phyloP scores from a whole-genome alignment of 805 yeast genomes.

The Wickerhamomyces chambardii region DNA sequence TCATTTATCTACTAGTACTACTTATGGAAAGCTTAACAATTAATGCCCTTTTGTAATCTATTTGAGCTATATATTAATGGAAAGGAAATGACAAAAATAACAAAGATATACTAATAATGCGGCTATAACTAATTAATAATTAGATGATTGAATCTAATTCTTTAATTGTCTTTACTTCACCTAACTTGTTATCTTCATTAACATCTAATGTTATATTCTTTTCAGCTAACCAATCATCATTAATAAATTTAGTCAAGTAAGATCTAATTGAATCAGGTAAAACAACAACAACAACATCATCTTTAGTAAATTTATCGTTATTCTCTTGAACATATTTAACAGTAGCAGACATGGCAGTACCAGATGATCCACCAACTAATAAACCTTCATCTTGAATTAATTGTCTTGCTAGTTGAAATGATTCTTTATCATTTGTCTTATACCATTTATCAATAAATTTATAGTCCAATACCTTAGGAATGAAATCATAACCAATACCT shows the following conservation, averaged over 20 bases:
- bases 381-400: constrained; percentile 80
- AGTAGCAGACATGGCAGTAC: constrained; percentile 76
- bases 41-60: too few species aligned
- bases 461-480: constrained; percentile 75
- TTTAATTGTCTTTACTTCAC: constrained; percentile 17
- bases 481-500: constrained; percentile 86
- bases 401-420: constrained; percentile 75
- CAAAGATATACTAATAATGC: too few species aligned
- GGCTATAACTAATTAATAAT: too few species aligned
- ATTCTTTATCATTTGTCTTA: constrained; percentile 77
- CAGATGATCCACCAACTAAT: constrained; percentile 85
- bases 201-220: constrained; percentile 60
- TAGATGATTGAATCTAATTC: too few species aligned
- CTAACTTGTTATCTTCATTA: constrained; percentile 26
- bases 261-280: constrained; percentile 87
- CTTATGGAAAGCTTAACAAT: too few species aligned
- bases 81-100: too few species aligned
- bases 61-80: too few species aligned
- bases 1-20: too few species aligned
- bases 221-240: constrained; percentile 83
- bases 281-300: constrained; percentile 69
- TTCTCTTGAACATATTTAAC: constrained; percentile 56
- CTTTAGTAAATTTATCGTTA: constrained; percentile 47
- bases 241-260: constrained; percentile 79
- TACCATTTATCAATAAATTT: constrained; percentile 65